These are phyloP conservation scores for Periconia macrospinosa DNA, from an alignment of 2,329 filamentous ascomycete genomes.

Conservation along the genomic window DNA sequence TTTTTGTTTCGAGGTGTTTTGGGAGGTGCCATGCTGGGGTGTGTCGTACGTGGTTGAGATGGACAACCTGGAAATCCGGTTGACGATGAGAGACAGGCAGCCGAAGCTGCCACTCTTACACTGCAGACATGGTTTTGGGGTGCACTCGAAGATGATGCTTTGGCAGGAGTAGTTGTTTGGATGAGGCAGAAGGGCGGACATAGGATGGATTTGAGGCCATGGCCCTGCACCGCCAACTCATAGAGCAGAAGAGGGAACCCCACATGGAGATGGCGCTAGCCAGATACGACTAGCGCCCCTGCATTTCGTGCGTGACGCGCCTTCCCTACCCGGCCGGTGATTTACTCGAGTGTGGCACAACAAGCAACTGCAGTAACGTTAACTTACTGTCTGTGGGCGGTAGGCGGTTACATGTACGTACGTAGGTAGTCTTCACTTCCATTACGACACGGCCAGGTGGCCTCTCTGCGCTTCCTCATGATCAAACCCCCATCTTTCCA, in stretches of 20 bases:
- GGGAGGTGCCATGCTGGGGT: conserved; percentile 50
- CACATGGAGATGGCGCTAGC: conserved; percentile 7
- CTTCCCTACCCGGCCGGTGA: conserved; percentile 5
- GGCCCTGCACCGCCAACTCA: conserved; percentile 6
- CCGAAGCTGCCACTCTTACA: conserved; percentile 52
- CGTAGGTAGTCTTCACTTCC: too few species aligned
- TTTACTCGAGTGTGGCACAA: too few species aligned
- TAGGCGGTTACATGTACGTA: too few species aligned
- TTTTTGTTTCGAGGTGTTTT: conserved; percentile 49
- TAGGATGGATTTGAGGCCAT: too few species aligned
- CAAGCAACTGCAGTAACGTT: too few species aligned
- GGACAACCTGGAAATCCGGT: conserved; percentile 29
- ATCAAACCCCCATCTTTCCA: background rate
- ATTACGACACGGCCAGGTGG: too few species aligned
- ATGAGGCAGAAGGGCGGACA: too few species aligned
- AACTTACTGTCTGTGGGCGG: too few species aligned
- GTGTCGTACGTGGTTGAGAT: conserved; percentile 36
- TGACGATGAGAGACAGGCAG: conserved; percentile 46
- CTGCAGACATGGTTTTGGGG: conserved; percentile 37
- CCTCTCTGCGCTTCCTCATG: background rate
- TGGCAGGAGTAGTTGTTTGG: too few species aligned
- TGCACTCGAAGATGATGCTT: too few species aligned
- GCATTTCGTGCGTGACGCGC: conserved; percentile 4
- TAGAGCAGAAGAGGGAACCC: conserved; percentile 5
- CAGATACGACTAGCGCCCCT: conserved; percentile 3